phyloP scores from a whole-genome alignment of 1,284 basidiomycete genomes.

The Pulveroboletus sp. region DNA sequence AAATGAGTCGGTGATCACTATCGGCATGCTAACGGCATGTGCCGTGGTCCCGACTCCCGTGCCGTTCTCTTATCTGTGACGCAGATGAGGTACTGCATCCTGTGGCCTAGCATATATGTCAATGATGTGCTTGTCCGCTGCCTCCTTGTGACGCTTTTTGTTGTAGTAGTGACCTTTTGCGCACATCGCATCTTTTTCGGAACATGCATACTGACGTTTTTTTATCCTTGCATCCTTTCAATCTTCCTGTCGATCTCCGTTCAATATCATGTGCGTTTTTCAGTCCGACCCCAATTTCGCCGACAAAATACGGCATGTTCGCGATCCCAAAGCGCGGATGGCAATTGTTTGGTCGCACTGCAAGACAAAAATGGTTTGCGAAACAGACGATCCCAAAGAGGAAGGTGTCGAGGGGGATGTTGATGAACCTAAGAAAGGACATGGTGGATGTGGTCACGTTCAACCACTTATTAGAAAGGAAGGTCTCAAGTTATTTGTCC shows the following conservation, averaged over 20 bases:
- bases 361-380: slow-evolving; percentile 85
- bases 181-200: slow-evolving; percentile 32
- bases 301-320: slow-evolving; percentile 80
- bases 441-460: slow-evolving; percentile 92
- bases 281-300: slow-evolving; percentile 82
- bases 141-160: slow-evolving; percentile 49
- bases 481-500: slow-evolving; percentile 93
- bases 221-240: slow-evolving; percentile 40
- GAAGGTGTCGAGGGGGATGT: slow-evolving; percentile 75
- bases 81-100: slow-evolving; percentile 48
- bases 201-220: slow-evolving; percentile 57
- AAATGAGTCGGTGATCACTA: slow-evolving; percentile 41
- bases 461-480: slow-evolving; percentile 95
- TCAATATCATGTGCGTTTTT: slow-evolving; percentile 33
- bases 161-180: slow-evolving; percentile 28
- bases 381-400: slow-evolving; percentile 82
- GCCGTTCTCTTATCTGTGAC: slow-evolving; percentile 50
- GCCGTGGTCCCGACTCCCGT: slow-evolving; percentile 38
- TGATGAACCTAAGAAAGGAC: slow-evolving; percentile 78
- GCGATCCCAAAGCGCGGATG: slow-evolving; percentile 87
- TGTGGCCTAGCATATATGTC: slow-evolving; percentile 52
- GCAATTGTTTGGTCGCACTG: slow-evolving; percentile 82
- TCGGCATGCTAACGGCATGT: slow-evolving; percentile 33
- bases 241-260: slow-evolving; percentile 18
- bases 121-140: slow-evolving; percentile 46